Evolutionary conservation across 176 grass and related monocot species (phyloP).

Genomic region (Ampelocalamus luodianensis): DNA sequence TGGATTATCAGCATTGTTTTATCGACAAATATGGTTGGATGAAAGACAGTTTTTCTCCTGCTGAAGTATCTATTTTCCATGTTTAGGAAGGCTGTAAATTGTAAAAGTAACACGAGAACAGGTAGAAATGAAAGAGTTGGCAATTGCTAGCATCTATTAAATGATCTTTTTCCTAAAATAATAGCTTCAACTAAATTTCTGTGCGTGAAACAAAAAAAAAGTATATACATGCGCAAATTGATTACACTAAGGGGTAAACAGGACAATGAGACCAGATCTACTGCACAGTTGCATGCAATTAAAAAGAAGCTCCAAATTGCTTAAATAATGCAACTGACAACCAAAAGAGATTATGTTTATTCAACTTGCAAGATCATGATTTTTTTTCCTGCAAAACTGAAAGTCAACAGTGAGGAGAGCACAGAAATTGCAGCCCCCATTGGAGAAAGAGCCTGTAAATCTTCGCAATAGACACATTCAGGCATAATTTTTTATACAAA

Average conservation of each 20-base stretch:
- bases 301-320: constrained; percentile 38
- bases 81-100: neutral
- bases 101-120: neutral
- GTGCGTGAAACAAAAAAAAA: constrained; percentile 5
- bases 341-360: constrained; percentile 34
- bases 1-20: neutral
- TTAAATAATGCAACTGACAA: constrained; percentile 20
- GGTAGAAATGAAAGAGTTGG: constrained; percentile 12
- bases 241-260: constrained; percentile 36
- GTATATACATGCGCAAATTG: constrained; percentile 17
- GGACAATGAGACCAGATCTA: constrained; percentile 56
- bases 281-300: constrained; percentile 44
- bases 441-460: constrained; percentile 29
- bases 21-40: neutral
- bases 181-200: neutral
- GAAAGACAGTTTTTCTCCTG: constrained; percentile 5
- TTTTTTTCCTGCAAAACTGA: constrained; percentile 31
- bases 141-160: constrained; percentile 15
- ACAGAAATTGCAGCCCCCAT: constrained; percentile 40
- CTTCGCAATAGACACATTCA: constrained; percentile 11
- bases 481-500: constrained; percentile 24
- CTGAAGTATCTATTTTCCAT: constrained; percentile 4
- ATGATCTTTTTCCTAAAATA: neutral
- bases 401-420: constrained; percentile 33
- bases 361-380: constrained; percentile 39